Evolutionary conservation across 2,329 filamentous ascomycete species (phyloP).

Genomic region (Fusarium tupiense): DNA sequence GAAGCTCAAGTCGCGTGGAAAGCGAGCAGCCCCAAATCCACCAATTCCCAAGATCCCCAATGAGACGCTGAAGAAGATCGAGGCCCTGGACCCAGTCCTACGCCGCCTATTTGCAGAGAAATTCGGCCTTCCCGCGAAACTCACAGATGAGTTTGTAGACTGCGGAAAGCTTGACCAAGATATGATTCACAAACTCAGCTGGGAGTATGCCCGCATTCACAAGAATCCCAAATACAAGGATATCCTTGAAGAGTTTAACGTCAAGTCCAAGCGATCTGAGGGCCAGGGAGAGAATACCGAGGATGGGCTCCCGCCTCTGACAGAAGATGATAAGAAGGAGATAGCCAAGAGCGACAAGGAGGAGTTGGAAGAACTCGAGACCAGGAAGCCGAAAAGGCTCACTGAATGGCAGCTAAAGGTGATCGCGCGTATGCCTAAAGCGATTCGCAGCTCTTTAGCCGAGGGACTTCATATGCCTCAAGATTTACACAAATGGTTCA

Average conservation of each 20-base stretch:
- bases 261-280: not conserved
- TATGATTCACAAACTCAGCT: constrained; percentile 1
- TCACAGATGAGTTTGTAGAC: not conserved
- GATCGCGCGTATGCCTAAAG: not conserved
- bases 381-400: not conserved
- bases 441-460: not conserved
- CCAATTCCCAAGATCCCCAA: not conserved
- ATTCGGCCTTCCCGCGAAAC: not conserved
- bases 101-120: not conserved
- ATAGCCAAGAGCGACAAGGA: not conserved
- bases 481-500: not conserved
- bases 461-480: not conserved
- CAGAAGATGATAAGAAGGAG: not conserved
- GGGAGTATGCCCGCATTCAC: not conserved
- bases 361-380: not conserved
- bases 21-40: not conserved
- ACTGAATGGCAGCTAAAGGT: not conserved
- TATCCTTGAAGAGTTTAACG: not conserved
- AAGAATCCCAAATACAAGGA: not conserved
- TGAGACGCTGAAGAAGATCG: not conserved
- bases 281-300: too few relatives aligned
- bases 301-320: not conserved
- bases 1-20: not conserved
- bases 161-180: not conserved
- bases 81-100: not conserved